Percentiles rank a stretch among this genome's conserved stretches.
Conservation (phyloP, 371 early-diverging fungal species). For the Mucor plumbeus region DNA sequence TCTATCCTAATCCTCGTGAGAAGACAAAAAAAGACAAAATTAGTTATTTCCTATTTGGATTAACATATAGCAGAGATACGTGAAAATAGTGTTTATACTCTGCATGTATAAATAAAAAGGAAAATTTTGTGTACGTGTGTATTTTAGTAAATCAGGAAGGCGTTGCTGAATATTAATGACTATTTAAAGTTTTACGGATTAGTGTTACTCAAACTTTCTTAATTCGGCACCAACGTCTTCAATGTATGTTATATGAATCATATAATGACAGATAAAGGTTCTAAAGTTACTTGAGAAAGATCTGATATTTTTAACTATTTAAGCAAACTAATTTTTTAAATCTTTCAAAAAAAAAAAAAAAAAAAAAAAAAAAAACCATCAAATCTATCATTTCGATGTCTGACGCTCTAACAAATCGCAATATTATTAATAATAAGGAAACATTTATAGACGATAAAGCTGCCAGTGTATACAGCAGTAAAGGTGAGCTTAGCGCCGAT, state of each 20-base stretch:
- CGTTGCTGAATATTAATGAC: not conserved
- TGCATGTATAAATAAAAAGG: not conserved
- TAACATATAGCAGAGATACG: not conserved
- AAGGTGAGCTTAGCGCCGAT: conserved; percentile 8
- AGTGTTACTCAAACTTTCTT: not conserved
- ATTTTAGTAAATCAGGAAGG: not conserved
- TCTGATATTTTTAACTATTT: not conserved
- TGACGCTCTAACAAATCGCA: not conserved
- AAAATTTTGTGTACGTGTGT: not conserved
- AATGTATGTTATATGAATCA: not conserved
- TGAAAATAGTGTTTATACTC: not conserved
- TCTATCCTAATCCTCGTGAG: conserved; percentile 3
- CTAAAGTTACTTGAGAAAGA: not conserved
- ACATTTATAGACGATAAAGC: conserved; percentile 17
- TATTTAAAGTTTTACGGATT: not conserved
- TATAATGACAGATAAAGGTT: conserved; percentile 1
- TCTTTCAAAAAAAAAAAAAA: not conserved
- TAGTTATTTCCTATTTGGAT: not conserved
- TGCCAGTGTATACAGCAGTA: conserved; percentile 12
- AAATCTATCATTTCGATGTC: not conserved
- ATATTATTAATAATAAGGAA: not conserved
- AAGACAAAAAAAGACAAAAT: conserved; percentile 2
- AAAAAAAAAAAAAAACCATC: not conserved
- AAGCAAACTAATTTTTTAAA: not conserved
- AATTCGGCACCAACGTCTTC: not conserved